Percentiles rank a stretch among this genome's conserved stretches.
These are phyloP conservation scores for Cerrena zonata DNA, from an alignment of 1,284 basidiomycete genomes.

Conservation along the genomic window DNA sequence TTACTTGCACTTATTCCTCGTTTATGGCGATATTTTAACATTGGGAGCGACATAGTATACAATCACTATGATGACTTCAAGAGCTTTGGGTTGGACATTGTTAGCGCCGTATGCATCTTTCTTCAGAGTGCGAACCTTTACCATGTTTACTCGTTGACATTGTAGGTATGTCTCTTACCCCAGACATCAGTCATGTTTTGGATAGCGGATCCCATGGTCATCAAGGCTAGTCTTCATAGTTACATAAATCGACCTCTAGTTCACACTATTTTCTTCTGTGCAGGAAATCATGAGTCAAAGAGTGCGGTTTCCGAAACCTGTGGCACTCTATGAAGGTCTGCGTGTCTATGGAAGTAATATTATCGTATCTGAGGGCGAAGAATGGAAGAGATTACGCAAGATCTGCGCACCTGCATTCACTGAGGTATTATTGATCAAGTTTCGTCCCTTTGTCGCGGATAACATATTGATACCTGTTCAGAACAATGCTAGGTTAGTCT, in stretches of 20 bases:
- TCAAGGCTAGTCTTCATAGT: slow-evolving; percentile 17
- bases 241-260: not conserved
- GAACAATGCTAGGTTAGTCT: slow-evolving; percentile 55
- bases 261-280: slow-evolving; percentile 7
- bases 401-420: slow-evolving; percentile 35
- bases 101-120: slow-evolving; percentile 17
- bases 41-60: slow-evolving; percentile 16
- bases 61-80: slow-evolving; percentile 21
- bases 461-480: slow-evolving; percentile 12
- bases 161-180: slow-evolving; percentile 14
- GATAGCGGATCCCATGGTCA: slow-evolving; percentile 20
- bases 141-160: slow-evolving; percentile 5
- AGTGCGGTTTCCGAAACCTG: slow-evolving; percentile 28
- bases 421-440: slow-evolving; percentile 22
- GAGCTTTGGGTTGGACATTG: slow-evolving; percentile 20
- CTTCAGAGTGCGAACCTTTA: not conserved
- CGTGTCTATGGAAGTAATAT: slow-evolving; percentile 44
- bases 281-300: slow-evolving; percentile 9
- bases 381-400: slow-evolving; percentile 53
- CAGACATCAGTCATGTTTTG: slow-evolving; percentile 16
- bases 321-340: slow-evolving; percentile 26
- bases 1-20: slow-evolving; percentile 19
- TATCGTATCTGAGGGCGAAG: slow-evolving; percentile 46
- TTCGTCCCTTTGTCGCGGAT: not conserved
- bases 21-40: slow-evolving; percentile 17